phyloP scores from a whole-genome alignment of 1,284 basidiomycete genomes.

The Cryptococcus maquisensis region DNA sequence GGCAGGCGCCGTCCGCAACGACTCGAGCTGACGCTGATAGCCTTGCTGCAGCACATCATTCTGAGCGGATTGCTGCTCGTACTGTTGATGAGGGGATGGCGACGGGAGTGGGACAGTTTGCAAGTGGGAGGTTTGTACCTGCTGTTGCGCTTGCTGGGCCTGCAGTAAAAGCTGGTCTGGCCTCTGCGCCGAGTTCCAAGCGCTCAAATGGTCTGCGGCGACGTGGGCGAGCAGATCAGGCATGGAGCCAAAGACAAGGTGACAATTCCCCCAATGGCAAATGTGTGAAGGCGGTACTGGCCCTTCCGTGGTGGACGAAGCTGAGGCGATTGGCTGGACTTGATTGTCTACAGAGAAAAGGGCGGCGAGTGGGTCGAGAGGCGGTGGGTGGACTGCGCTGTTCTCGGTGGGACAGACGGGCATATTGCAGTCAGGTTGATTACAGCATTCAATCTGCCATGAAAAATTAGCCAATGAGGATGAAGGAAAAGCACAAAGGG shows the following conservation, averaged over 20 bases:
- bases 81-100: background rate
- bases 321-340: background rate
- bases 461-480: background rate
- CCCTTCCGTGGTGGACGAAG: background rate
- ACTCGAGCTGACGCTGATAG: no score
- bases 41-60: no score
- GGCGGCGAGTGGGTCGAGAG: constrained; percentile 10
- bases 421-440: constrained; percentile 24
- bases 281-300: constrained; percentile 18
- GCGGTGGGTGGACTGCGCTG: constrained; percentile 8
- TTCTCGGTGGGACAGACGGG: constrained; percentile 18
- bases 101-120: background rate
- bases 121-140: background rate
- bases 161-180: background rate
- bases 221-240: constrained; percentile 53
- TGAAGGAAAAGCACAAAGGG: background rate
- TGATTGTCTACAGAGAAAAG: constrained; percentile 5
- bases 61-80: no score
- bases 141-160: background rate
- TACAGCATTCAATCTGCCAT: constrained; percentile 39
- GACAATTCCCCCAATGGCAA: constrained; percentile 52
- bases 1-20: background rate
- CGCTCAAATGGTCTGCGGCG: constrained; percentile 50
- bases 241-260: constrained; percentile 48
- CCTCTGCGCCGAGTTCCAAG: constrained; percentile 5